Evolutionary conservation across 768 basidiomycete species (phyloP).

Genomic region (Leccinum disarticulatum): DNA sequence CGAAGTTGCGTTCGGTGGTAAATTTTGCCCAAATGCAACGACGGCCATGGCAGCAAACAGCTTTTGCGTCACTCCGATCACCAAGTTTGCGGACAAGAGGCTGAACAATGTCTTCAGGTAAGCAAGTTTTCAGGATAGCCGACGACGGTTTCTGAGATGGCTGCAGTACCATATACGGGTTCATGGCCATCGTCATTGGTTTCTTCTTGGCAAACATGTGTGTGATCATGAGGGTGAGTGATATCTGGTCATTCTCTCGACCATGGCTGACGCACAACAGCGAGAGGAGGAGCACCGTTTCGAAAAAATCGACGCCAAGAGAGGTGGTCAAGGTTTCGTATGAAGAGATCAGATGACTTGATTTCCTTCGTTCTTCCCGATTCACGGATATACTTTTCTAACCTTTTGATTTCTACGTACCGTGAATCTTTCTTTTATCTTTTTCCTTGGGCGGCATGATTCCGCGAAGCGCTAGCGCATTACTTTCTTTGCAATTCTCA

Average conservation of each 20-base stretch:
- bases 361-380: not conserved
- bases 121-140: constrained; percentile 14
- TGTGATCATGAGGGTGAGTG: constrained; percentile 72
- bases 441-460: not conserved
- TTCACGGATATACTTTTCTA: not conserved
- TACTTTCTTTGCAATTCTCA: constrained; percentile 1
- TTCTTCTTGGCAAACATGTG: constrained; percentile 81
- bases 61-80: constrained; percentile 74
- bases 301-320: constrained; percentile 86
- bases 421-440: not conserved
- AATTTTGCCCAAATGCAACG: constrained; percentile 51
- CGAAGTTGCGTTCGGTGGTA: constrained; percentile 56
- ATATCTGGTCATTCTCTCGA: not conserved
- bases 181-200: constrained; percentile 73
- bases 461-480: constrained; percentile 4
- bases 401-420: not conserved
- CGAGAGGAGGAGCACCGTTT: constrained; percentile 81
- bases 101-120: constrained; percentile 86
- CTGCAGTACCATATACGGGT: constrained; percentile 70
- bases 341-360: constrained; percentile 34
- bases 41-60: constrained; percentile 39
- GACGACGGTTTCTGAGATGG: not conserved
- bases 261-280: constrained; percentile 38
- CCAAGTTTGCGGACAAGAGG: constrained; percentile 64
- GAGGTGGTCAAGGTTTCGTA: constrained; percentile 84